A percentile compares a stretch with the other conserved stretches of the same genome.
Conservation (phyloP, 2,329 filamentous ascomycete species). For the Colletotrichum plurivorum region DNA sequence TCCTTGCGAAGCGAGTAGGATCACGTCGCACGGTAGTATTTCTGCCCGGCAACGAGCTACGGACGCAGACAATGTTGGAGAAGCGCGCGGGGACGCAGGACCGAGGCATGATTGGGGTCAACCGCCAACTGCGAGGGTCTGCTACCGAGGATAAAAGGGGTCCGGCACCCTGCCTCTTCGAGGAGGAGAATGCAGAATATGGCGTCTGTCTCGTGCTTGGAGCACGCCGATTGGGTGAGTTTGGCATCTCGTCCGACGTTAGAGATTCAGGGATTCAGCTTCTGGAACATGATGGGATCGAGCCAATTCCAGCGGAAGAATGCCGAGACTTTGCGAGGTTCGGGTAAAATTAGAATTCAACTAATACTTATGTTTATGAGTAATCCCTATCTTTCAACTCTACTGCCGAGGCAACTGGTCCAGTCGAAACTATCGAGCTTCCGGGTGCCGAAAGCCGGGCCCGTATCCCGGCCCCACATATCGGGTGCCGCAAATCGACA, state of each 20-base stretch:
- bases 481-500: no score
- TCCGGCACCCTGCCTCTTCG: slow-evolving; percentile 28
- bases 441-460: no score
- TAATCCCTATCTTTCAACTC: no score
- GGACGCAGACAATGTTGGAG: slow-evolving; percentile 7
- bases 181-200: background rate
- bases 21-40: no score
- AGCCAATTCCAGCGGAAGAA: background rate
- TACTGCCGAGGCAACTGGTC: no score
- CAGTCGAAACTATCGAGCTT: no score
- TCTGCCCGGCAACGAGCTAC: background rate
- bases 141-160: slow-evolving; percentile 3
- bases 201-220: slow-evolving; percentile 11
- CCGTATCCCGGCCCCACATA: no score
- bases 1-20: background rate
- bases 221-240: slow-evolving; percentile 9
- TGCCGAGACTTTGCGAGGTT: no score
- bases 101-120: background rate
- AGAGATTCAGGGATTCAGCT: slow-evolving; percentile 1
- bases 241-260: slow-evolving; percentile 1
- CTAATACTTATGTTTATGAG: no score
- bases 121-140: background rate
- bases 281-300: slow-evolving; percentile 18
- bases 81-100: slow-evolving; percentile 19
- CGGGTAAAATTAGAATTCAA: no score